Evolutionary conservation across 805 yeast genomes (phyloP).

Genomic region (Scheffersomyces coipomensis): DNA sequence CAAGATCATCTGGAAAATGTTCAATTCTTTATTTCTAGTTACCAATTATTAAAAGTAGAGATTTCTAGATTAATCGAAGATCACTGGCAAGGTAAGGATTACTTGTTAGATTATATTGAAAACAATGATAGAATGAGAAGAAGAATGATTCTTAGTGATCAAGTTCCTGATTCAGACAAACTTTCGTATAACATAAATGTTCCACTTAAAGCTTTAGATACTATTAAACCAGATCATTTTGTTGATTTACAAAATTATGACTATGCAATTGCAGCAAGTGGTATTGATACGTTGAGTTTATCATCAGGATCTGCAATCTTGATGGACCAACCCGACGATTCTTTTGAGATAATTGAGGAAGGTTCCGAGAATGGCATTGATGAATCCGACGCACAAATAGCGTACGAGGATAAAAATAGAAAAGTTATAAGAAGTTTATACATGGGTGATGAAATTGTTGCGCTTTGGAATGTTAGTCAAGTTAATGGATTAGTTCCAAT

Average conservation of each 20-base stretch:
- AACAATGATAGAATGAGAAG: slow-evolving; percentile 67
- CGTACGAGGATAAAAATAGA: slow-evolving; percentile 67
- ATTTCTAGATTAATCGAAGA: slow-evolving; percentile 30
- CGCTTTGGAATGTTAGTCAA: slow-evolving; percentile 72
- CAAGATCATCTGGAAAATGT: slow-evolving; percentile 69
- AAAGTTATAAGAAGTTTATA: slow-evolving; percentile 68
- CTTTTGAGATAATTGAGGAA: slow-evolving; percentile 44
- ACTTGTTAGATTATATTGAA: slow-evolving; percentile 67
- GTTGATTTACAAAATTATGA: slow-evolving; percentile 17
- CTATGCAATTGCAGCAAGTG: slow-evolving; percentile 14
- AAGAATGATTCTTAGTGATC: slow-evolving; percentile 55
- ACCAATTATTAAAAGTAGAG: slow-evolving; percentile 47
- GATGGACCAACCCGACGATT: slow-evolving; percentile 16
- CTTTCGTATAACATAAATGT: slow-evolving; percentile 40
- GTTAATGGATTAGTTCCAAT: slow-evolving; percentile 73
- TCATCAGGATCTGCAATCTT: slow-evolving; percentile 9
- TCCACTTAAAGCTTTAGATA: slow-evolving; percentile 25
- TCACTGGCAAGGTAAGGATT: slow-evolving; percentile 20
- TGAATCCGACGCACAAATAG: slow-evolving; percentile 1
- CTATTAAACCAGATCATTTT: slow-evolving; percentile 3
- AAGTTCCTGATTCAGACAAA: slow-evolving; percentile 43
- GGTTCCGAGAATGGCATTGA: slow-evolving; percentile 3
- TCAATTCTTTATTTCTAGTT: slow-evolving; percentile 45
- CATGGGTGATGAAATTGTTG: slow-evolving; percentile 68
- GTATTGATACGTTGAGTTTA: slow-evolving; percentile 26